Percentiles rank a stretch among this genome's conserved stretches.
These are phyloP conservation scores for Boletus eberwhitei DNA, from an alignment of 768 basidiomycete genomes.

Conservation along the genomic window DNA sequence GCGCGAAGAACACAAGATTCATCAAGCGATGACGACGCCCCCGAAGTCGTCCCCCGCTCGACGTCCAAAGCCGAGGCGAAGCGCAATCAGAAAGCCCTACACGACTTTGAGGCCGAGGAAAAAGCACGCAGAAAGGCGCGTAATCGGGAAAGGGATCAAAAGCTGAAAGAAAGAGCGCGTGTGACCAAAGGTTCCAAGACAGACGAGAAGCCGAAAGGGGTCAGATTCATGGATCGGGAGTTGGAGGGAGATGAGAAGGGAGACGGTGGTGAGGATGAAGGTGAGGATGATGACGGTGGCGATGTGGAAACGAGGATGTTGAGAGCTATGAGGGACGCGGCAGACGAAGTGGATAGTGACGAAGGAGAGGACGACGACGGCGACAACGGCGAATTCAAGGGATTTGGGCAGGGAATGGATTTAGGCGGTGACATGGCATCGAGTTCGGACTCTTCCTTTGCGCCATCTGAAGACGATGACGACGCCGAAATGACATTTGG, in stretches of 20 bases:
- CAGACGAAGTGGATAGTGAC: conserved; percentile 16
- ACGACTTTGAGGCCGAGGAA: conserved; percentile 36
- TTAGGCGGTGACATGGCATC: conserved; percentile 8
- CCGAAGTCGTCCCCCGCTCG: conserved; percentile 48
- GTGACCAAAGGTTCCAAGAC: conserved; percentile 11
- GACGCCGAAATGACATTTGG: conserved; percentile 9
- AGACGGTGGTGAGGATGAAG: conserved; percentile 27
- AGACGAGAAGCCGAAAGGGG: conserved; percentile 14
- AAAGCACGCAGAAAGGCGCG: conserved; percentile 41
- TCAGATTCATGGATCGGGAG: conserved; percentile 6
- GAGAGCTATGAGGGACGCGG: conserved; percentile 30
- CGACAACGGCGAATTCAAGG: conserved; percentile 17
- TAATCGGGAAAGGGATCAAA: conserved; percentile 48
- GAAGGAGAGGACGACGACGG: conserved; percentile 21
- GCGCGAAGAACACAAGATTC: conserved; percentile 6
- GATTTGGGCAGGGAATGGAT: conserved; percentile 6
- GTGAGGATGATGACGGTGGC: conserved; percentile 18
- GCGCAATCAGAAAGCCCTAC: conserved; percentile 35
- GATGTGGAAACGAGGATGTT: conserved; percentile 27
- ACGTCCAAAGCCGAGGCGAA: conserved; percentile 42
- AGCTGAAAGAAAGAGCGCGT: conserved; percentile 47
- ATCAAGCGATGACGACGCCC: conserved; percentile 42
- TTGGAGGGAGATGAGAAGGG: conserved; percentile 18
- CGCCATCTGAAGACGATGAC: conserved; percentile 15
- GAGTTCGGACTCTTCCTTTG: conserved; percentile 14